Conservation (phyloP, 2,329 filamentous ascomycete genomes). For the Dryadomyces quercus-mongolicae region DNA sequence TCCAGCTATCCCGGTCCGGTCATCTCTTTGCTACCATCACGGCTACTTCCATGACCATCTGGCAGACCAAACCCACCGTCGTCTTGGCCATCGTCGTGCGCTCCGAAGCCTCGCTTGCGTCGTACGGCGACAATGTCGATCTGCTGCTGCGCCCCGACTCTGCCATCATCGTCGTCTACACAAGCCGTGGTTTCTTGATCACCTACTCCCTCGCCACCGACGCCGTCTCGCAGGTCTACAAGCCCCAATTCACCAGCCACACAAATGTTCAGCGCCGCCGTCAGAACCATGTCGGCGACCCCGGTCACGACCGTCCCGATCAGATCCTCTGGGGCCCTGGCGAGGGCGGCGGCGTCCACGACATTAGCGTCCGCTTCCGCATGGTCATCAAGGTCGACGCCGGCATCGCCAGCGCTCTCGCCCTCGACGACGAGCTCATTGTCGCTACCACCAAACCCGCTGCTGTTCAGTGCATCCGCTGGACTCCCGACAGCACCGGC, state of each 20-base stretch:
- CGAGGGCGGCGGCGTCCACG: slow-evolving; percentile 69
- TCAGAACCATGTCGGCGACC: slow-evolving; percentile 48
- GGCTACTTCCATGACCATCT: slow-evolving; percentile 73
- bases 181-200: slow-evolving; percentile 74
- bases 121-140: slow-evolving; percentile 76
- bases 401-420: slow-evolving; percentile 76
- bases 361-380: slow-evolving; percentile 82
- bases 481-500: slow-evolving; percentile 72
- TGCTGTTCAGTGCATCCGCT: slow-evolving; percentile 92
- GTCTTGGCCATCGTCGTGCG: slow-evolving; percentile 76
- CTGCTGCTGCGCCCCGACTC: slow-evolving; percentile 84
- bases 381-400: slow-evolving; percentile 99
- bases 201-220: slow-evolving; percentile 89
- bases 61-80: slow-evolving; percentile 93
- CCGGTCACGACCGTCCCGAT: slow-evolving; percentile 41
- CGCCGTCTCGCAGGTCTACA: slow-evolving; percentile 70
- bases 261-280: slow-evolving; percentile 50
- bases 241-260: slow-evolving; percentile 62
- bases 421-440: slow-evolving; percentile 83
- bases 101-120: slow-evolving; percentile 64
- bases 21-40: slow-evolving; percentile 83
- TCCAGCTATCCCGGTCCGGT: slow-evolving; percentile 67
- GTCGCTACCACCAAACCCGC: slow-evolving; percentile 86
- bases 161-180: slow-evolving; percentile 83
- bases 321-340: slow-evolving; percentile 63